phyloP scores from a whole-genome alignment of 805 yeast species.

The Babjeviella inositovora region DNA sequence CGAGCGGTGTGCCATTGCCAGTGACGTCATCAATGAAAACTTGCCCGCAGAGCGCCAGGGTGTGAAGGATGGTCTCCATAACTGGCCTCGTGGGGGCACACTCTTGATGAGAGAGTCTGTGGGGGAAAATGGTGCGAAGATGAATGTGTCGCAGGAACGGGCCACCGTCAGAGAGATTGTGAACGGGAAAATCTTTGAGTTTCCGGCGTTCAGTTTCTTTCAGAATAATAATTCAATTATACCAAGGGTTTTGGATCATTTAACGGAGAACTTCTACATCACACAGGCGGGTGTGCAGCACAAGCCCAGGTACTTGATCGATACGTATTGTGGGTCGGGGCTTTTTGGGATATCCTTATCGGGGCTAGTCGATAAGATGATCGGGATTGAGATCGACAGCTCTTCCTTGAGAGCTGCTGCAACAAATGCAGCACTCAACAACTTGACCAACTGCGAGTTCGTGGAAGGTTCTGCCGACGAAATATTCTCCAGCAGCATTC shows the following conservation, averaged over 20 bases:
- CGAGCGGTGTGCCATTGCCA: constrained; percentile 18
- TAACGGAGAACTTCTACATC: constrained; percentile 8
- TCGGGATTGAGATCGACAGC: constrained; percentile 21
- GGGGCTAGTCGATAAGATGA: constrained; percentile 13
- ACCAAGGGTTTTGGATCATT: constrained; percentile 15
- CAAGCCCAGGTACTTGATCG: constrained; percentile 13
- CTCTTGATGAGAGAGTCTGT: constrained; percentile 15
- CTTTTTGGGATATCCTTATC: constrained; percentile 20
- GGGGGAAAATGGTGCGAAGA: constrained; percentile 12
- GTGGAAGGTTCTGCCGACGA: constrained; percentile 18
- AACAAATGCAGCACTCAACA: constrained; percentile 19
- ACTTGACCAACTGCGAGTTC: constrained; percentile 12
- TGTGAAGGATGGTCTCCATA: constrained; percentile 2
- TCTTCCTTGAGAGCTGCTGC: constrained; percentile 16
- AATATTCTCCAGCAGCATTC: constrained; percentile 11
- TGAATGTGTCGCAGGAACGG: constrained; percentile 10
- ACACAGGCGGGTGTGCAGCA: neutral
- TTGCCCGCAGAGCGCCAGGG: constrained; percentile 4
- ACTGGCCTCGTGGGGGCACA: constrained; percentile 4
- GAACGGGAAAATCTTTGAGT: constrained; percentile 17
- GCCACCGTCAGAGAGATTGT: constrained; percentile 17
- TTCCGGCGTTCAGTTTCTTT: constrained; percentile 19
- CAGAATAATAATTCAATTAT: constrained; percentile 20
- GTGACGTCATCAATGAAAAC: constrained; percentile 11
- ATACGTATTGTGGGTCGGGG: constrained; percentile 29